A percentile compares a stretch with the other conserved stretches of the same genome.
These are phyloP conservation scores for Hydrangea macrophylla DNA, from an alignment of 148 eudicot species.

Conservation along the genomic window DNA sequence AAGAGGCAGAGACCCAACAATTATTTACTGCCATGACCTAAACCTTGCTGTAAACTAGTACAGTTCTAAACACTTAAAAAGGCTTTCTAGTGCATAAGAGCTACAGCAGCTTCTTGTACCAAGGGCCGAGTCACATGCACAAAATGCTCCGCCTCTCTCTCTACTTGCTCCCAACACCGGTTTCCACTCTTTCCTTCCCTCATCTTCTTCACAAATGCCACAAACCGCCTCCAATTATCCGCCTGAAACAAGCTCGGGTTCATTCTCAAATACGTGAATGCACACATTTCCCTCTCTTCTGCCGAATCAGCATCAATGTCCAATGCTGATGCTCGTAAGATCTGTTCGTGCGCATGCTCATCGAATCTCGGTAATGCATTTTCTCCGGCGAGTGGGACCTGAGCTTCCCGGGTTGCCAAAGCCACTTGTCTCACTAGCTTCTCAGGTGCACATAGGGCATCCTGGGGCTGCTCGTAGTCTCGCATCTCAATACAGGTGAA, in stretches of 20 bases:
- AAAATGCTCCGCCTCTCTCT: conserved; percentile 83
- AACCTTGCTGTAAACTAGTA: neutral
- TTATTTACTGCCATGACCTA: neutral
- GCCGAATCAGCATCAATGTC: conserved; percentile 35
- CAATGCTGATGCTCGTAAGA: conserved; percentile 50
- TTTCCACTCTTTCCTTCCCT: conserved; percentile 62
- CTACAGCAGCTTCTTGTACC: conserved; percentile 85
- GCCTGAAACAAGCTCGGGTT: conserved; percentile 71
- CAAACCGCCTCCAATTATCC: conserved; percentile 86
- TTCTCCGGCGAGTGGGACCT: conserved; percentile 80
- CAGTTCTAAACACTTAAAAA: conserved; percentile 2
- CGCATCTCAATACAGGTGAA: conserved; percentile 98
- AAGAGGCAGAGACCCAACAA: neutral
- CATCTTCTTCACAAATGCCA: conserved; percentile 90
- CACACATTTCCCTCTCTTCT: conserved; percentile 69
- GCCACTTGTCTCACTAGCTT: conserved; percentile 81
- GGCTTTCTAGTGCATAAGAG: conserved; percentile 52
- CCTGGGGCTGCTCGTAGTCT: conserved; percentile 95
- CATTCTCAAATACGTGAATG: conserved; percentile 94
- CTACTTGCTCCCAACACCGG: conserved; percentile 73
- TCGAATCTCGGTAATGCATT: conserved; percentile 89
- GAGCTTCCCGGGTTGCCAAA: conserved; percentile 62
- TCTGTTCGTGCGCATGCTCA: conserved; percentile 77
- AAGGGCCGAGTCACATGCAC: conserved; percentile 69
- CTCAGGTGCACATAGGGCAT: conserved; percentile 86